Conservation (phyloP, 2,329 filamentous ascomycete genomes). For the Herpotrichia juniperi region DNA sequence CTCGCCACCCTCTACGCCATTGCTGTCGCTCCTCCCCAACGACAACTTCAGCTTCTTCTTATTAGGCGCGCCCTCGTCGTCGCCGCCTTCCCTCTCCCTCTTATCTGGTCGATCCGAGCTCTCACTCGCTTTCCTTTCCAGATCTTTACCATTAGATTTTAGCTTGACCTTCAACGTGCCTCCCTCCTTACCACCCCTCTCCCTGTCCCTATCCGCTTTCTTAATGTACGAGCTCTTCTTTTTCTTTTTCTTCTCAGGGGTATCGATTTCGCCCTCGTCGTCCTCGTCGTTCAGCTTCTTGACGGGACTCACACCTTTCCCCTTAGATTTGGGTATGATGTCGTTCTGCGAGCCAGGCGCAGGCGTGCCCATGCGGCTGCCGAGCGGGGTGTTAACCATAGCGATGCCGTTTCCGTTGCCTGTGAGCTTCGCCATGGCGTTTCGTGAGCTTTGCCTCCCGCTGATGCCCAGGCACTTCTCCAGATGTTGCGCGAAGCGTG, state of each 20-base stretch:
- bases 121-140: constrained; percentile 36
- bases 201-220: constrained; percentile 45
- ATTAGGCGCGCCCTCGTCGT: constrained; percentile 36
- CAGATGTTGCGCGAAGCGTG: constrained; percentile 65
- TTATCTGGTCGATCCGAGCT: constrained; percentile 38
- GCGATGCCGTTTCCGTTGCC: constrained; percentile 42
- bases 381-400: constrained; percentile 49
- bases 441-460: constrained; percentile 57
- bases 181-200: constrained; percentile 27
- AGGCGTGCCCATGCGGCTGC: constrained; percentile 50
- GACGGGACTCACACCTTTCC: constrained; percentile 40
- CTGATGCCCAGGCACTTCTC: constrained; percentile 66
- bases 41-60: constrained; percentile 48
- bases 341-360: constrained; percentile 42
- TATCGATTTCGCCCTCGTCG: constrained; percentile 50
- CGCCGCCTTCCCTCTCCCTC: constrained; percentile 38
- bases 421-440: constrained; percentile 55
- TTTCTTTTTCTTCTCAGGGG: constrained; percentile 55
- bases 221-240: constrained; percentile 54
- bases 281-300: constrained; percentile 38
- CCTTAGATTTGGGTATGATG: constrained; percentile 31
- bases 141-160: constrained; percentile 33
- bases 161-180: constrained; percentile 40
- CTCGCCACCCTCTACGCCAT: background rate
- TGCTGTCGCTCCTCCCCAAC: constrained; percentile 12